phyloP scores from a whole-genome alignment of 1,284 basidiomycete species.

The Cutaneotrichosporon cyanovorans region DNA sequence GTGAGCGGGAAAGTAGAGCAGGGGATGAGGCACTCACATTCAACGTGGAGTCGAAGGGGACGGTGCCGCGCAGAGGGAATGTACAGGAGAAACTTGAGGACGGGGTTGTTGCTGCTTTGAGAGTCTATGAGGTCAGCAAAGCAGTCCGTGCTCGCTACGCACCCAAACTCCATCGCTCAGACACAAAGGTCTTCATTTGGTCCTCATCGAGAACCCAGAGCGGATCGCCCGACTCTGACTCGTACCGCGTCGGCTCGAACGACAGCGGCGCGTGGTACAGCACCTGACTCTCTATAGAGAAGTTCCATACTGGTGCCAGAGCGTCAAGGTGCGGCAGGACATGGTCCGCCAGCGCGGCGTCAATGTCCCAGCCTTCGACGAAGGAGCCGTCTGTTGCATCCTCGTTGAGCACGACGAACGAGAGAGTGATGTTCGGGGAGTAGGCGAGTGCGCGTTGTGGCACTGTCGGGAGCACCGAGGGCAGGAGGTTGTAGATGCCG shows the following conservation, averaged over 20 bases:
- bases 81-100: slow-evolving; percentile 86
- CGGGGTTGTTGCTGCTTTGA: slow-evolving; percentile 69
- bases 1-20: background rate
- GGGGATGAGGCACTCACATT: slow-evolving; percentile 51
- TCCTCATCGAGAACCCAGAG: slow-evolving; percentile 57
- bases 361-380: slow-evolving; percentile 64
- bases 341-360: slow-evolving; percentile 60
- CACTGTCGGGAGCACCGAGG: slow-evolving; percentile 46
- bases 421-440: slow-evolving; percentile 58
- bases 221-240: background rate
- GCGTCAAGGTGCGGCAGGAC: slow-evolving; percentile 59
- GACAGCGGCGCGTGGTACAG: slow-evolving; percentile 85
- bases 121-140: slow-evolving; percentile 29
- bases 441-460: slow-evolving; percentile 52
- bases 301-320: slow-evolving; percentile 68
- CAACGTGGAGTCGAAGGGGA: slow-evolving; percentile 58
- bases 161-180: slow-evolving; percentile 92
- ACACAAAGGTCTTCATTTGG: slow-evolving; percentile 80
- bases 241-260: slow-evolving; percentile 53
- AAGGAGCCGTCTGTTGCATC: slow-evolving; percentile 62
- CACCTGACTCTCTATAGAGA: slow-evolving; percentile 88
- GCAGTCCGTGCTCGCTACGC: slow-evolving; percentile 24
- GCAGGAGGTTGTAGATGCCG: slow-evolving; percentile 53
- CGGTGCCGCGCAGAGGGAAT: slow-evolving; percentile 63
- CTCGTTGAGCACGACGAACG: slow-evolving; percentile 65